These are phyloP conservation scores for Pisolithus albus DNA, from an alignment of 768 basidiomycete genomes.

Conservation along the genomic window DNA sequence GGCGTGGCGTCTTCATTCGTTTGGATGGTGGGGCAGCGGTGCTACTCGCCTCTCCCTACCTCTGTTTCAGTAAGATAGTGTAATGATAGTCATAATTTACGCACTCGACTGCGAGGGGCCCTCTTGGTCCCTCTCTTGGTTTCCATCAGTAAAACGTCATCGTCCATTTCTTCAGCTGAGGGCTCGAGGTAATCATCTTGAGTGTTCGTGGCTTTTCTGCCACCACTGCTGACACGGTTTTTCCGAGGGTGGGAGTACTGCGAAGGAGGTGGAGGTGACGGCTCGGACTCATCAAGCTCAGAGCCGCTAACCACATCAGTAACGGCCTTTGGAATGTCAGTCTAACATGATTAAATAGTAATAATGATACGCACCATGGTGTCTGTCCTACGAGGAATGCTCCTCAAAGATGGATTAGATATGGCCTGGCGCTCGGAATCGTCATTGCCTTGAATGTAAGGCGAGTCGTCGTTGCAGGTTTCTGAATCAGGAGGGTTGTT, in stretches of 20 bases:
- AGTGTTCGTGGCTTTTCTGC: neutral
- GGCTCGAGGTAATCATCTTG: neutral
- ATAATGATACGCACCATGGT: too few relatives aligned
- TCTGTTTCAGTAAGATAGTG: neutral
- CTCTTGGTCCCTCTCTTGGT: neutral
- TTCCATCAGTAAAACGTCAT: too few relatives aligned
- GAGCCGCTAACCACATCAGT: neutral
- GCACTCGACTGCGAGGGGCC: neutral
- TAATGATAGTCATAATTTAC: neutral
- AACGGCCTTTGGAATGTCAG: neutral
- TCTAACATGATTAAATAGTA: too few relatives aligned
- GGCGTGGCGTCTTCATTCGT: neutral
- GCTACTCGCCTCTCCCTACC: neutral
- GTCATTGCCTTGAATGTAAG: too few relatives aligned
- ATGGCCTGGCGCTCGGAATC: too few relatives aligned
- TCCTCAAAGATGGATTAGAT: too few relatives aligned
- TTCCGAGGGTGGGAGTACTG: neutral
- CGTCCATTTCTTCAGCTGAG: too few relatives aligned
- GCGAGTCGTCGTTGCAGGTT: too few relatives aligned
- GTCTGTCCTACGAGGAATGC: too few relatives aligned
- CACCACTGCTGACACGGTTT: neutral
- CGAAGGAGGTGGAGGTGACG: neutral
- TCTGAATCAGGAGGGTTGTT: too few relatives aligned
- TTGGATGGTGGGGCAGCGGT: neutral
- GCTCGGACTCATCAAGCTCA: neutral